phyloP scores from a whole-genome alignment of 106 monocot species.

The Iris macrosiphon region DNA sequence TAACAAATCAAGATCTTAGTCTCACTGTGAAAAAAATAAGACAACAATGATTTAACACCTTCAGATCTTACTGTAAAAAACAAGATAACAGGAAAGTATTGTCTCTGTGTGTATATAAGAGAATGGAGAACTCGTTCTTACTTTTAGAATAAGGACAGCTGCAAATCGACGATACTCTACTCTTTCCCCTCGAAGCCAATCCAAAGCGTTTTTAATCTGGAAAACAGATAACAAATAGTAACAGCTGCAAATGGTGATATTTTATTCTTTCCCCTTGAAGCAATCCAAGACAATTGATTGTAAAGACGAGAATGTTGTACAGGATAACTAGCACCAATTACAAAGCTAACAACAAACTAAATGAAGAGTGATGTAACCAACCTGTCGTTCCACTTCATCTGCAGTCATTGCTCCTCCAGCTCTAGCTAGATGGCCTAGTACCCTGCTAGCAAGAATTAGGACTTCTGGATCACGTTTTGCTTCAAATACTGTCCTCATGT shows the following conservation, averaged over 20 bases:
- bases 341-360: constrained; percentile 50
- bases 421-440: constrained; percentile 87
- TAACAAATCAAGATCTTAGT: no score
- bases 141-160: constrained; percentile 94
- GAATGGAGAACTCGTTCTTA: no score
- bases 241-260: neutral
- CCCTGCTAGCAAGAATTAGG: constrained; percentile 79
- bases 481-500: constrained; percentile 80
- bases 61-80: no score
- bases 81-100: no score
- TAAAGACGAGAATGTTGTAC: neutral
- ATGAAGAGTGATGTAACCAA: constrained; percentile 13
- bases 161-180: constrained; percentile 92
- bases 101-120: no score
- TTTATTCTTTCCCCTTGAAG: no score
- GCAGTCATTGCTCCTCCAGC: constrained; percentile 98
- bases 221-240: neutral
- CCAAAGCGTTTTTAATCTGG: constrained; percentile 90
- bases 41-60: no score
- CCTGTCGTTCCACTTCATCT: constrained; percentile 95
- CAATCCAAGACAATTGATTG: no score
- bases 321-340: neutral
- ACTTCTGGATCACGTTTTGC: constrained; percentile 81
- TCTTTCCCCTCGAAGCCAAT: constrained; percentile 84
- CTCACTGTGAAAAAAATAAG: no score